A percentile compares a stretch with the other conserved stretches of the same genome.
phyloP scores from a whole-genome alignment of 192 early-diverging fungal species.

The Coemansia sp. region DNA sequence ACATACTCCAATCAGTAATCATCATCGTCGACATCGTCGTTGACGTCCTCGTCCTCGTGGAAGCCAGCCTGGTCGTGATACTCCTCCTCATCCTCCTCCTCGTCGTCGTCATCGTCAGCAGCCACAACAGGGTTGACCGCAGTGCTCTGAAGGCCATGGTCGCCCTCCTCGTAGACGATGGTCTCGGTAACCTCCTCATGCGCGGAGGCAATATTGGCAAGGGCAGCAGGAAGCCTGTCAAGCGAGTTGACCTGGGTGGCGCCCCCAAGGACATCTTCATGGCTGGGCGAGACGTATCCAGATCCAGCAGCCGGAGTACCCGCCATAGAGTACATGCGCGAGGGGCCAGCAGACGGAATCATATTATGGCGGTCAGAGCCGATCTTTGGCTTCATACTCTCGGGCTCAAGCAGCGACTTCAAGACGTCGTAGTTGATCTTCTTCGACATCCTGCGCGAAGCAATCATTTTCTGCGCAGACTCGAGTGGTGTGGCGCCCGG shows the following conservation, averaged over 20 bases:
- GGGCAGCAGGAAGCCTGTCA: constrained; percentile 37
- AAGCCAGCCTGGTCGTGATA: constrained; percentile 11
- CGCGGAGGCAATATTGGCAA: constrained; percentile 15
- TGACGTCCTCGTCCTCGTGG: constrained; percentile 10
- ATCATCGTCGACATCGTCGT: constrained; percentile 17
- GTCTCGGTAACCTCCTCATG: constrained; percentile 18
- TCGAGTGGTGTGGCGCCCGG: constrained; percentile 67
- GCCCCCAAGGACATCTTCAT: constrained; percentile 16
- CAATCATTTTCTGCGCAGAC: constrained; percentile 72
- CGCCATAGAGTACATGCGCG: constrained; percentile 40
- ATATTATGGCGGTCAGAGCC: constrained; percentile 31
- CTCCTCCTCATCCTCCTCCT: constrained; percentile 51
- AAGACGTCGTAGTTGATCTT: constrained; percentile 89
- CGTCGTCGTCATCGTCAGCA: constrained; percentile 49
- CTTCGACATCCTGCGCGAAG: constrained; percentile 74
- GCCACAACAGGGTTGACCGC: constrained; percentile 30
- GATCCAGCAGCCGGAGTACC: constrained; percentile 23
- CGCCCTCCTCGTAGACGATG: constrained; percentile 39
- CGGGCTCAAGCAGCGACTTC: constrained; percentile 65
- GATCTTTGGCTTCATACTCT: constrained; percentile 29
- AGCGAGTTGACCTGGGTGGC: constrained; percentile 26
- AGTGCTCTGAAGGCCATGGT: constrained; percentile 53
- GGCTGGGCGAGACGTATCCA: constrained; percentile 35
- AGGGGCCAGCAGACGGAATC: constrained; percentile 51
- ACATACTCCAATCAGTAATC: neutral